phyloP scores from a whole-genome alignment of 345 rosid species.

The Populus deltoides region DNA sequence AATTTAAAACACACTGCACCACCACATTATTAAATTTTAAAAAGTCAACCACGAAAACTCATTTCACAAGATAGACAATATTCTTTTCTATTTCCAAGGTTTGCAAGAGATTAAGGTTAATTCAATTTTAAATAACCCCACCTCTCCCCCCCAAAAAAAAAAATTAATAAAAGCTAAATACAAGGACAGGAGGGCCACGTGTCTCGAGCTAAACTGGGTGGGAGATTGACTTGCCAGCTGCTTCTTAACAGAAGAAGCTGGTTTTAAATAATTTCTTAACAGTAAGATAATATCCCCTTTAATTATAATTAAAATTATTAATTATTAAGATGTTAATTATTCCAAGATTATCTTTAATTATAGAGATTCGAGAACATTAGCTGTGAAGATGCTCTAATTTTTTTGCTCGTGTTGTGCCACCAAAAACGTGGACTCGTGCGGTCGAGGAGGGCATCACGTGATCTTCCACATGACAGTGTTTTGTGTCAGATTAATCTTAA shows the following conservation, averaged over 20 bases:
- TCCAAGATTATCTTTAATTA: constrained; percentile 12
- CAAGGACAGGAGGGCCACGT: not conserved
- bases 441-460: constrained; percentile 6
- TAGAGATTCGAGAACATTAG: constrained; percentile 30
- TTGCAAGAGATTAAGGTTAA: not conserved
- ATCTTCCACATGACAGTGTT: not conserved
- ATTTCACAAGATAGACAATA: not conserved
- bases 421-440: constrained; percentile 19
- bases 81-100: not conserved
- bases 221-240: constrained; percentile 10
- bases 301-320: not conserved
- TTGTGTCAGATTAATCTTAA: not conserved
- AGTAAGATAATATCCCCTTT: not conserved
- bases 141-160: not conserved
- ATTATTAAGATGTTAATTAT: not conserved
- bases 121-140: too few relatives aligned
- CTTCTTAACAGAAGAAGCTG: not conserved
- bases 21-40: too few relatives aligned
- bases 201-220: constrained; percentile 8
- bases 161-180: not conserved
- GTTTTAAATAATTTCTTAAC: not conserved
- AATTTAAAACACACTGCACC: too few relatives aligned
- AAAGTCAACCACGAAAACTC: not conserved
- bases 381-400: not conserved
- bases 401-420: constrained; percentile 8